Evolutionary conservation across 495 filamentous ascomycete species (phyloP).

Genomic region (Neurospora hispaniola): DNA sequence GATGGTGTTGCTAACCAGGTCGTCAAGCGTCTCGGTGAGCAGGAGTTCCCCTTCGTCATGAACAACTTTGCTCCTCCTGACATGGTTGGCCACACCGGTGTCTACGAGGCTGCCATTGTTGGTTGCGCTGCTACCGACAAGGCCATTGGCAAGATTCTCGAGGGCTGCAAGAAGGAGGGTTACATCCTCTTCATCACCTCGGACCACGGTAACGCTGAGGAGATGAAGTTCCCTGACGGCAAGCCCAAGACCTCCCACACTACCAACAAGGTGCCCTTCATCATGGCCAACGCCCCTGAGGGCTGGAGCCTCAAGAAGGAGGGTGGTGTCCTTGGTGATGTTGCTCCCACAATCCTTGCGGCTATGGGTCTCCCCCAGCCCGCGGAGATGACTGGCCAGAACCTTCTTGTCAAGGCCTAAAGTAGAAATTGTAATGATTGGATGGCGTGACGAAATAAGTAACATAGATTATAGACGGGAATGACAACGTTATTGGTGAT

Average conservation of each 20-base stretch:
- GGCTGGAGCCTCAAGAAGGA: slow-evolving; percentile 80
- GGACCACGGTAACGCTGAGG: slow-evolving; percentile 97
- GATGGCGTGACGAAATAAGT: background rate
- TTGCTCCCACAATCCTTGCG: slow-evolving; percentile 83
- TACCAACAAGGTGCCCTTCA: slow-evolving; percentile 91
- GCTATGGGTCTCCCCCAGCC: slow-evolving; percentile 86
- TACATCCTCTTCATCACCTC: slow-evolving; percentile 91
- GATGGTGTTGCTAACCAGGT: slow-evolving; percentile 79
- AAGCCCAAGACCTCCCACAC: slow-evolving; percentile 98
- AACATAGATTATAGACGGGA: slow-evolving; percentile 12
- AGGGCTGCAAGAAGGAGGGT: slow-evolving; percentile 82
- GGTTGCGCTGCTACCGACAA: slow-evolving; percentile 78
- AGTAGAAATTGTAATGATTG: background rate
- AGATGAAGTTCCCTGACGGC: slow-evolving; percentile 93
- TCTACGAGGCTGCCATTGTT: slow-evolving; percentile 89
- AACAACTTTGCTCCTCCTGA: slow-evolving; percentile 99
- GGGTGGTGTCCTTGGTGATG: slow-evolving; percentile 81
- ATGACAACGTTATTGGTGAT: background rate
- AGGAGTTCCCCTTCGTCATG: slow-evolving; percentile 90
- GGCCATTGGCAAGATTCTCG: slow-evolving; percentile 84
- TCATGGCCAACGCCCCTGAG: slow-evolving; percentile 93
- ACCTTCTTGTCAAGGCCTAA: slow-evolving; percentile 65
- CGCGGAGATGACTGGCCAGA: slow-evolving; percentile 81
- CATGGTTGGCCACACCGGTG: slow-evolving; percentile 98
- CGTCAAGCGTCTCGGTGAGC: slow-evolving; percentile 66